Percentiles rank a stretch among this genome's conserved stretches.
These are phyloP conservation scores for Letharia columbiana DNA, from an alignment of 495 filamentous ascomycete species.

Conservation along the genomic window DNA sequence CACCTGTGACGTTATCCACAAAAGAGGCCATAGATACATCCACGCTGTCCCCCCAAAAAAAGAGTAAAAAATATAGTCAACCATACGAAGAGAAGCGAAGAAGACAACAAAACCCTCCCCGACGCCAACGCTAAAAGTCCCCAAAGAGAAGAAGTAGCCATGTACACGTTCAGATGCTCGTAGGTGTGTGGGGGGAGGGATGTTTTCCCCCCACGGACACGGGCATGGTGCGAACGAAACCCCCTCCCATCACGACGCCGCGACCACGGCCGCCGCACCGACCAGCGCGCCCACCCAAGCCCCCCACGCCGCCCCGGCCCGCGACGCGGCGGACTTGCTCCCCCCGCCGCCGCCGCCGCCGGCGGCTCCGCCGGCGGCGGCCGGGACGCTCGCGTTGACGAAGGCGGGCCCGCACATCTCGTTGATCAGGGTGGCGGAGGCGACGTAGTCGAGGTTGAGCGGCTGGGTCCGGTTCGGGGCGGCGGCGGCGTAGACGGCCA, in stretches of 20 bases:
- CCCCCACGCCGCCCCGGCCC: not conserved
- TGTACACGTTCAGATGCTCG: too few relatives aligned
- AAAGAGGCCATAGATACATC: not conserved
- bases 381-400: slow-evolving; percentile 50
- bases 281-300: not conserved
- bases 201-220: too few relatives aligned
- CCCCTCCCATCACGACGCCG: not conserved
- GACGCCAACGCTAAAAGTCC: slow-evolving; percentile 13
- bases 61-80: too few relatives aligned
- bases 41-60: not conserved
- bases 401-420: slow-evolving; percentile 54
- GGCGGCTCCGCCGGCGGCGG: slow-evolving; percentile 22
- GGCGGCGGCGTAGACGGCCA: slow-evolving; percentile 56
- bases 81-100: not conserved
- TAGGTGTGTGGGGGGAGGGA: too few relatives aligned
- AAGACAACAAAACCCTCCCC: not conserved
- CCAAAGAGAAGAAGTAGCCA: not conserved
- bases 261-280: not conserved
- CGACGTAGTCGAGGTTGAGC: slow-evolving; percentile 50
- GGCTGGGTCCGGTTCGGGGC: slow-evolving; percentile 51
- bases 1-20: too few relatives aligned
- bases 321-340: not conserved
- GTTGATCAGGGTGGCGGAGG: slow-evolving; percentile 58
- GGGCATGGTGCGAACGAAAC: not conserved
- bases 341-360: slow-evolving; percentile 13